phyloP scores from a whole-genome alignment of 139 green algal genomes.

The Chlorella sp. region DNA sequence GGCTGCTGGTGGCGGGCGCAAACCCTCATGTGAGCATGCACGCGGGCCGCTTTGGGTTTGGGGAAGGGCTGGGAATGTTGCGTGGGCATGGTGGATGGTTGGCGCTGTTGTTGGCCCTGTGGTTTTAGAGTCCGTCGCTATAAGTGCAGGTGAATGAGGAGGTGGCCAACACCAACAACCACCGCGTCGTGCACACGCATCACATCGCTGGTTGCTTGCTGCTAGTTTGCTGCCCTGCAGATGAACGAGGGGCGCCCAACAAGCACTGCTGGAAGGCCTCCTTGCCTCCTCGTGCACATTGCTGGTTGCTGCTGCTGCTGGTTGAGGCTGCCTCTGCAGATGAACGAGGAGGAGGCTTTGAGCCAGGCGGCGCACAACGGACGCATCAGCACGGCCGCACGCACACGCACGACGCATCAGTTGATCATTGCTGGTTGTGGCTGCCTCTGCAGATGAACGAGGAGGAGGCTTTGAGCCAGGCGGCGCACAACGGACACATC shows the following conservation, averaged over 20 bases:
- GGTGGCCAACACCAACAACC: no score
- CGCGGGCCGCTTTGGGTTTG: not conserved
- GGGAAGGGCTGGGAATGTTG: not conserved
- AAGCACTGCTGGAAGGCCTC: not conserved
- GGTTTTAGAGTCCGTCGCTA: no score
- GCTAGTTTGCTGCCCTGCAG: no score
- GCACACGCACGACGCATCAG: not conserved
- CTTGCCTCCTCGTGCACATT: not conserved
- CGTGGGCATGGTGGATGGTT: not conserved
- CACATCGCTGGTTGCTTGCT: no score
- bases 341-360: slow-evolving; percentile 1
- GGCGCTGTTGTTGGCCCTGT: not conserved
- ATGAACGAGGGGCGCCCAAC: no score
- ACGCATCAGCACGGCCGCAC: not conserved
- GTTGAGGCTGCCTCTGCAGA: not conserved
- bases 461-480: slow-evolving; percentile 1
- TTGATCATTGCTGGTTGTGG: not conserved
- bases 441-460: not conserved
- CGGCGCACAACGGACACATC: not conserved
- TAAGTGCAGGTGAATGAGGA: no score
- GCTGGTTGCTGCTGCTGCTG: no score
- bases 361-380: not conserved
- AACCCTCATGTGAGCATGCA: not conserved
- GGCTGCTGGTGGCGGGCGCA: not conserved
- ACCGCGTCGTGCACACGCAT: no score